Evolutionary conservation across 2,329 filamentous ascomycete species (phyloP), one percentile per base, ranked within the genome.

Genomic region (Magnaporthales sp.): DNA sequence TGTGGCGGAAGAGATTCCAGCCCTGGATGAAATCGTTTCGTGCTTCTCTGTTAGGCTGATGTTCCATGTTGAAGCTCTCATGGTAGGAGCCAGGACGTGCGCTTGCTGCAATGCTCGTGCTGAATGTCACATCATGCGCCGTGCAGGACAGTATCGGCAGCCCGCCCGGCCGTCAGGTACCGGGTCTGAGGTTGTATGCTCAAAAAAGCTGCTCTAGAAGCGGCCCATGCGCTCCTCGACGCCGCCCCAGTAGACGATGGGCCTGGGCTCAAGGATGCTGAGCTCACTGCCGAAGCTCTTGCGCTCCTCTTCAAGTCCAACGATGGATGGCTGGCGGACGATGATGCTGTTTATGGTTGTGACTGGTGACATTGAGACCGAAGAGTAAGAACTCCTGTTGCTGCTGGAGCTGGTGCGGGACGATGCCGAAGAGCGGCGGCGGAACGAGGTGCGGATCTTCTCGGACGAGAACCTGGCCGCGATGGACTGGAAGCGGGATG

Each of bases 161-260:
- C 38, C 38, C 38, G 38, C 38, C n/a, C 38, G n/a, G 61, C 56
- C 56, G 62, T 32, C 19, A n/a, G n/a, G n/a, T n/a, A n/a, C n/a
- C 27, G 19, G 62, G 29, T 62, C 56, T 51, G 64, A 58, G 58
- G 22, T n/a, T n/a, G n/a, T n/a, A n/a, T n/a, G n/a, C n/a, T n/a
- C n/a, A n/a, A n/a, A n/a, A n/a, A n/a, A n/a, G n/a, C n/a, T n/a
- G n/a, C 15, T 66, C 70, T 72, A 78, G 63, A 80, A 76, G 24
- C 76, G 77, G 60, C 78, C 77, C 73, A 88, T 86, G 65, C 85
- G 80, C 77, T 88, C 86, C 75, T 88, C 86, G 63, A 89, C 75
- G 54, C 86, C 84, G 70, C 83, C 84, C 82, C 86, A 89, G 76
- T 87, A 88, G 66, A 87, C 84, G 46, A 87, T 80, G 11, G 86